Percentiles rank a stretch among this genome's conserved stretches.
phyloP scores from a whole-genome alignment of 1,284 basidiomycete genomes.

The Ganoderma leucocontextum region DNA sequence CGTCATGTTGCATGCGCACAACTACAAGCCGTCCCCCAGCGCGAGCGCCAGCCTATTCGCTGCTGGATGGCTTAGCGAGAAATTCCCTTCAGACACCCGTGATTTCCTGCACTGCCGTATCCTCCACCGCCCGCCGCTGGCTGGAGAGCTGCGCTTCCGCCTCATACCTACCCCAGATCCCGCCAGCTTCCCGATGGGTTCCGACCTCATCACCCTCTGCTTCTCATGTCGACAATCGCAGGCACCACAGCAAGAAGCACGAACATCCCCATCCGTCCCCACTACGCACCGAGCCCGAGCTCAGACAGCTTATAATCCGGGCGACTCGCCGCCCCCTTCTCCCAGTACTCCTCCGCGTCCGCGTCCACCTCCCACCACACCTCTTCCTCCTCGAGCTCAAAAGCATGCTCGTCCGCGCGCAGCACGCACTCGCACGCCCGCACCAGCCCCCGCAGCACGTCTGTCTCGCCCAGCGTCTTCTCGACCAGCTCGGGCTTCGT shows the following conservation, averaged over 20 bases:
- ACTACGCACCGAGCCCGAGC: too few relatives aligned
- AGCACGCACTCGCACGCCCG: neutral
- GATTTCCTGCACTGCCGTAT: neutral
- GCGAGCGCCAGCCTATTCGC: neutral
- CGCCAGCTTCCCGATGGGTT: neutral
- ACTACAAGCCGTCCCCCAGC: neutral
- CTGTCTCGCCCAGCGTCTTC: too few relatives aligned
- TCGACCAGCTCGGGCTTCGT: too few relatives aligned
- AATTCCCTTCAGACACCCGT: neutral
- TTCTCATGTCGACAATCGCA: too few relatives aligned
- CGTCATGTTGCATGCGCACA: neutral
- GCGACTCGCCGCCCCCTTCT: too few relatives aligned
- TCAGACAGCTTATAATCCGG: too few relatives aligned
- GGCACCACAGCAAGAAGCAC: too few relatives aligned
- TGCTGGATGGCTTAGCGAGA: neutral
- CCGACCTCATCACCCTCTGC: too few relatives aligned
- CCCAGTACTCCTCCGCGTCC: conserved; percentile 7
- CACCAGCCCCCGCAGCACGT: neutral
- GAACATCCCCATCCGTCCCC: too few relatives aligned
- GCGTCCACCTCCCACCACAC: neutral
- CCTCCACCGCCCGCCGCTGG: neutral
- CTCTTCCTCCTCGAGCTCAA: conserved; percentile 12
- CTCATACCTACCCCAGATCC: neutral
- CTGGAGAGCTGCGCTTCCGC: neutral
- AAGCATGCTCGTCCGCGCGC: neutral